Conservation (phyloP, 441 rosid genomes). For the Jatropha multifida region DNA sequence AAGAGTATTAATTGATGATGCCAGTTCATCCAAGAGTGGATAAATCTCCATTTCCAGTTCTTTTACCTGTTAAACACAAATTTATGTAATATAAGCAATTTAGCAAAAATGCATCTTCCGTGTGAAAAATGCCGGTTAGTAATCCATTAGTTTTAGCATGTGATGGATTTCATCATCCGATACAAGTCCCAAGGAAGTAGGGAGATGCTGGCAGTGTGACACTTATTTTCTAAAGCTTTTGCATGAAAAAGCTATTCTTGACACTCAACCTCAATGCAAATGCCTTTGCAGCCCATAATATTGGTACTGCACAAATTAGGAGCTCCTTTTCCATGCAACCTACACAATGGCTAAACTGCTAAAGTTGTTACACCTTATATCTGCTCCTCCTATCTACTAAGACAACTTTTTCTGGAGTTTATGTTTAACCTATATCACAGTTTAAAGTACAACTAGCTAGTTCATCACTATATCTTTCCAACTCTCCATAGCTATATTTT, state of each 20-base stretch:
- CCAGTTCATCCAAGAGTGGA: slow-evolving; percentile 89
- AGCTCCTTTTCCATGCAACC: background rate
- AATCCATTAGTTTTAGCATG: background rate
- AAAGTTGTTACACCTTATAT: background rate
- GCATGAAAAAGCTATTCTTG: background rate
- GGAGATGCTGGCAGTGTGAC: background rate
- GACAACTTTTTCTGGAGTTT: background rate
- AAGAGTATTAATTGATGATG: slow-evolving; percentile 76
- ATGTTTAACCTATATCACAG: background rate
- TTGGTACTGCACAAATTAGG: background rate
- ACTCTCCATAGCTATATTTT: background rate
- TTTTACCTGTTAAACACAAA: slow-evolving; percentile 56
- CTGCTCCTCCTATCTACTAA: background rate
- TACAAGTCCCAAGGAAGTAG: background rate
- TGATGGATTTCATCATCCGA: background rate
- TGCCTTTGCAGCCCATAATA: no score
- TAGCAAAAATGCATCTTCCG: slow-evolving; percentile 1
- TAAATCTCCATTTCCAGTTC: slow-evolving; percentile 88
- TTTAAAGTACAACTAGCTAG: background rate
- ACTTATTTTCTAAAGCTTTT: background rate
- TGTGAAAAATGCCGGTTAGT: background rate
- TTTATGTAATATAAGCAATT: background rate
- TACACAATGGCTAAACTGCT: background rate
- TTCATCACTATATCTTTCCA: background rate
- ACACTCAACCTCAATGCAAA: background rate